Base-by-base conservation (phyloP, 805 yeast genomes). In the Spathaspora girioi region DNA sequence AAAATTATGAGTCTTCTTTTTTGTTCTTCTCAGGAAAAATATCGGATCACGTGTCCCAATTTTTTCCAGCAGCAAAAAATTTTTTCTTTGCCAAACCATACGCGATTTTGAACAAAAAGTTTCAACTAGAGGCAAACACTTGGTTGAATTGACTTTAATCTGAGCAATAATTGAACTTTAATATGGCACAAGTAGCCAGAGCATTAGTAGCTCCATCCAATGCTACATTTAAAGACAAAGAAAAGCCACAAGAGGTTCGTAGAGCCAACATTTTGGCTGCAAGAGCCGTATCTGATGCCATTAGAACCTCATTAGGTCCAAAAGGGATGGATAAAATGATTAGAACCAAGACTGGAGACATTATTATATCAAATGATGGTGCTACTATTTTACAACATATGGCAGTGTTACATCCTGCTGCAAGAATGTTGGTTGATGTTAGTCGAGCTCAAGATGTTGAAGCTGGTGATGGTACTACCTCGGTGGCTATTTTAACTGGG, bases 321-420 rank as follows among this genome's bases (percentile, higher is more conserved):
- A 93, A 91, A 70, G 99, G 99, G 54, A 94, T 94, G 99, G 99
- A 94, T 70, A 94, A 94, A 76, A 93, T 94, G 98, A 90, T 89
- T 73, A 90, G 90, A 71, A 92, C 98, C 17, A 86, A 92, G 47
- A 81, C 80, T 52, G 98, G 98, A 40, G 91, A 94, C 65, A 88
- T 93, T 60, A 86, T 92, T 63, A 92, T 94, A 60, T 91, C 98
- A 56, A 94, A 94, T 69, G 99, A 94, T 71, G 99, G 99, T 32
- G 98, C 96, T 70, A 94, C 99, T 2, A 94, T 94, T 59, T 76
- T 93, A 60, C 85, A 89, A 62, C 97, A 94, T 69, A 94, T 94
- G 98, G 98, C 99, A 1, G 96, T 94, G 47, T 79, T 94, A 66
- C 99, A 94, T 67, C 99, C 99, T 2, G 99, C 97, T 1, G 99